Evolutionary conservation across 2,329 filamentous ascomycete genomes (phyloP).

Genomic region (Didymella glomerata): DNA sequence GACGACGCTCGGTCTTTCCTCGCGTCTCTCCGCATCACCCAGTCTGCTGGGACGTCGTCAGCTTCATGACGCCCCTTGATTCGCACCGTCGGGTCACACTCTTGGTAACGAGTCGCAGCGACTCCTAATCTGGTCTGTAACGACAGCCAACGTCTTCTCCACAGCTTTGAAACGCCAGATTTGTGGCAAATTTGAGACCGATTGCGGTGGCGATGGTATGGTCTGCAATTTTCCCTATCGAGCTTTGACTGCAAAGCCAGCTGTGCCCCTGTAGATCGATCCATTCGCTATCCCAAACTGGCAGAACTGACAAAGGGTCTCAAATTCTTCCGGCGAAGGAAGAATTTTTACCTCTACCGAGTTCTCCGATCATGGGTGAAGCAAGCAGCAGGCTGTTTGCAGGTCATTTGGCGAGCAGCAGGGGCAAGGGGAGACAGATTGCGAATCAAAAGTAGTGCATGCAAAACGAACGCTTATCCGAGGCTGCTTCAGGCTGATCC

Average conservation of each 20-base stretch:
- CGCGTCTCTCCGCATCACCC: slow-evolving; percentile 42
- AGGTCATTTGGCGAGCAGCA: slow-evolving; percentile 29
- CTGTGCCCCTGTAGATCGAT: slow-evolving; percentile 34
- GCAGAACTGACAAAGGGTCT: slow-evolving; percentile 20
- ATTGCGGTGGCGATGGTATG: slow-evolving; percentile 31
- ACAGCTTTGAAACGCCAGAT: slow-evolving; percentile 33
- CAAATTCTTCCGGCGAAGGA: slow-evolving; percentile 15
- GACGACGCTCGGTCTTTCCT: slow-evolving; percentile 27
- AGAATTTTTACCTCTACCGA: slow-evolving; percentile 24
- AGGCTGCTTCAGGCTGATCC: slow-evolving; percentile 32
- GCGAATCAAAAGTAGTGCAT: slow-evolving; percentile 34
- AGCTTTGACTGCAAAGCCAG: slow-evolving; percentile 28
- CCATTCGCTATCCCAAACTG: slow-evolving; percentile 8
- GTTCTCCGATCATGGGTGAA: slow-evolving; percentile 23
- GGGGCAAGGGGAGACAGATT: slow-evolving; percentile 35
- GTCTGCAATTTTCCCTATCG: slow-evolving; percentile 23
- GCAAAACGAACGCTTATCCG: slow-evolving; percentile 32
- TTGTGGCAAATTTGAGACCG: slow-evolving; percentile 24
- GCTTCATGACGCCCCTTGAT: slow-evolving; percentile 15
- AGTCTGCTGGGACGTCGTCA: slow-evolving; percentile 33
- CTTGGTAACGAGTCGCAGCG: slow-evolving; percentile 10
- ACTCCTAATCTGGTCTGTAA: slow-evolving; percentile 27
- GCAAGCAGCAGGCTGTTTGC: slow-evolving; percentile 18
- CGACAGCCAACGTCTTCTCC: slow-evolving; percentile 26
- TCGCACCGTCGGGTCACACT: slow-evolving; percentile 14